Evolutionary conservation across 495 filamentous ascomycete genomes (phyloP), one percentile per base, ranked within the genome.

Genomic region (Penicillium riverlandense): DNA sequence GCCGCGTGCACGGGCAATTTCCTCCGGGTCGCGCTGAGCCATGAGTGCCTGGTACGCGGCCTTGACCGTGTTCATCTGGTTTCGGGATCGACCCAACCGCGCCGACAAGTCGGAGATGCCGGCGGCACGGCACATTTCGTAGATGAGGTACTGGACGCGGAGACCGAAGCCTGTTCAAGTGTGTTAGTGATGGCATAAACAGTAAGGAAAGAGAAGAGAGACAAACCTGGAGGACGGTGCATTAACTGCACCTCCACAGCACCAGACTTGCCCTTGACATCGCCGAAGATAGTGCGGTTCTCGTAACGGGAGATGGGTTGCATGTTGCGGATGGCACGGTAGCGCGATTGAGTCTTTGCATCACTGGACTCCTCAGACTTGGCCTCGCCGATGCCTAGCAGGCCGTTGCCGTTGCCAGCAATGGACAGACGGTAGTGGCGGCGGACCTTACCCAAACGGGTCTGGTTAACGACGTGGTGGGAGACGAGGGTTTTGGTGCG

Each of bases 51-150:
- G 54, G 58, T 85, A 85, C 28, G 85, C 79, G 11, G 92, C 91
- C 71, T 96, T 96, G 54, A 95, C 83, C 11, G 88, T 84, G 67
- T 99, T 99, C 88, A 97, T 94, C 42, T 84, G 85, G 74, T 96
- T 99, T 44, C 88, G 71, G 16, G 84, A 83, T 16, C 88, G 77
- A 36, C 78, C 78, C 35, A 94, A 85, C 31, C 76, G 76, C 12
- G 88, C 92, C 7, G 87, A 77, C 11, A 99, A 76, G 59, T 99
- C 92, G 31, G 78, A 68, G 53, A 99, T 85, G 49, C 92, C 92
- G 29, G 81, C 82, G 31, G 79, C 77, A 40, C 86, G 81, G 53
- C 84, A 86, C 70, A 99, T 90, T 62, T 96, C 89, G 63, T 86
- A 96, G 58, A 97, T 92, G 48, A 88, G 77, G 57, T 88, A 78